Evolutionary conservation across 2,329 filamentous ascomycete species (phyloP), one percentile per base, ranked within the genome.

Genomic region (Rhynchosporium secalis): DNA sequence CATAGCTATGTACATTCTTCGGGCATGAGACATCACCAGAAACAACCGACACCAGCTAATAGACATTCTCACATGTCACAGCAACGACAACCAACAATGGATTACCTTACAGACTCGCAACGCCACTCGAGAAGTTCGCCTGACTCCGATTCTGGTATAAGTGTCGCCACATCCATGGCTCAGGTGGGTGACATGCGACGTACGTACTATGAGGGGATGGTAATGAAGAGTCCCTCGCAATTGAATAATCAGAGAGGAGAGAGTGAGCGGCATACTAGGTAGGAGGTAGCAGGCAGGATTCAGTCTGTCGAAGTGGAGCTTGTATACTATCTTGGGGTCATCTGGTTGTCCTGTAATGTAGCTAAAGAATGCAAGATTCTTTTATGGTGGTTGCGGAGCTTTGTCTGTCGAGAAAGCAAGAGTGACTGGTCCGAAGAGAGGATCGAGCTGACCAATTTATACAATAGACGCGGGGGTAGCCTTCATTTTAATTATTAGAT

Each of bases 101-200:
- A 3, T 26, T 52, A 8, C 3, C 10, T 20, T 20, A 4, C 26
- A 33, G 36, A 33, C 26, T 26, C 31, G n/a, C 49, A 38, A 28
- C n/a, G n/a, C n/a, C 28, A 36, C 12, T 20, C 48, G 9, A 31
- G 26, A 28, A 36, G 29, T n/a, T 51, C 48, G 36, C 36, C 28
- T 49, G 31, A 51, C 5, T 36, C 40, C 20, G 55, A 8, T 12
- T 45, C 28, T 20, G 46, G 55, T 26, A 46, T 46, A 41, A 57
- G 55, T 13, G 15, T 47, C 20, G 55, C 41, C 4, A 46, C 40
- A 15, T 46, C 55, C 12, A 26, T 26, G 29, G 43, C 43, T 3
- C 56, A 60, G 38, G 36, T 60, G n/a, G 58, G 58, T 10, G 40
- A 60, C 12, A 57, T 57, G 54, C 45, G 46, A 48, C 51, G 55